A percentile compares a stretch with the other conserved stretches of the same genome.
Conservation (phyloP, 345 rosid species). For the Raphanus raphanistrum region DNA sequence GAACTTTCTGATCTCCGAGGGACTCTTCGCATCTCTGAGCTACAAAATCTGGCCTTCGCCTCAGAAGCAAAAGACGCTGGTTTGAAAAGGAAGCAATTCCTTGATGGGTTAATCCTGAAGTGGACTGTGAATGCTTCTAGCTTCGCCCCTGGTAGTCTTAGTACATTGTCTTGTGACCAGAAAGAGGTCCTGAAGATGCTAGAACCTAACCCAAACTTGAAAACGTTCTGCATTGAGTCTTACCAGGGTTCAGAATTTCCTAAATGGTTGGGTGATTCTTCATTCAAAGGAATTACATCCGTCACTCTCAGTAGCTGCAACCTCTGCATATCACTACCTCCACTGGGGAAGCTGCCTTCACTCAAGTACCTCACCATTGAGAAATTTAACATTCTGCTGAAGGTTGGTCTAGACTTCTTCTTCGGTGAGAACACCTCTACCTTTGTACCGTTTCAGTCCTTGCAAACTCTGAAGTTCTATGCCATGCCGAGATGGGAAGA, state of each 20-base stretch:
- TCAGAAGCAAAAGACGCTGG: conserved; percentile 40
- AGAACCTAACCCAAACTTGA: conserved; percentile 45
- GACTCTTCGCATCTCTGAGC: conserved; percentile 42
- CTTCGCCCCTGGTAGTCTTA: conserved; percentile 10
- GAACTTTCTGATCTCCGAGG: conserved; percentile 35
- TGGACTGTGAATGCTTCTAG: conserved; percentile 32
- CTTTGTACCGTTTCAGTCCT: conserved; percentile 41
- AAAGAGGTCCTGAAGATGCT: conserved; percentile 43
- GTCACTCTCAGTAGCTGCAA: conserved; percentile 38
- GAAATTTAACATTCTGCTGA: conserved; percentile 34
- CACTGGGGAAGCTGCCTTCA: conserved; percentile 43
- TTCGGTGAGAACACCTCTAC: conserved; percentile 29
- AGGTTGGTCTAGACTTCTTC: conserved; percentile 42
- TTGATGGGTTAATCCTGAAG: conserved; percentile 35
- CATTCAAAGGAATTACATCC: conserved; percentile 26
- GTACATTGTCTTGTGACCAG: conserved; percentile 31
- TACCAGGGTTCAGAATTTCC: conserved; percentile 45
- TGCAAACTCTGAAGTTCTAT: conserved; percentile 38
- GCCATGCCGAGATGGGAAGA: conserved; percentile 40
- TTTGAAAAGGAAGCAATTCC: conserved; percentile 37
- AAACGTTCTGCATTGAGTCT: conserved; percentile 30
- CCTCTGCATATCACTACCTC: conserved; percentile 42
- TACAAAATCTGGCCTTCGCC: conserved; percentile 34
- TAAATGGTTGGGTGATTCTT: conserved; percentile 42
- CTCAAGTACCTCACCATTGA: conserved; percentile 41